Evolutionary conservation across 768 basidiomycete genomes (phyloP).

Genomic region (Dentipellis fragilis): DNA sequence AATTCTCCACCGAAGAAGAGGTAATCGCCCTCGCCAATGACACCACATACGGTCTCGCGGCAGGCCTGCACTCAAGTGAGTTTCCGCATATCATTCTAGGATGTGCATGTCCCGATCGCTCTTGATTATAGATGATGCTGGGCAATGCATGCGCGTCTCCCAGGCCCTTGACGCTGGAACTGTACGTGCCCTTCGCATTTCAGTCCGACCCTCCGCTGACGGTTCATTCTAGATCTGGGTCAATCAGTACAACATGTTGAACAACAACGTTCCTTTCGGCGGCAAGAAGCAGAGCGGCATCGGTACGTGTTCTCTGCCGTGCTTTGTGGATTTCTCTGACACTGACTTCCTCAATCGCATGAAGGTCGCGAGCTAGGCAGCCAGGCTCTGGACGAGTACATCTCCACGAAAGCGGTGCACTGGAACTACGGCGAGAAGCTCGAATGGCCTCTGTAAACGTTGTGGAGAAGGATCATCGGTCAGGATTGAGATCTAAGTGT

Average conservation of each 20-base stretch:
- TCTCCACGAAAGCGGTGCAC: slow-evolving; percentile 71
- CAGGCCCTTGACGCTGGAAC: slow-evolving; percentile 83
- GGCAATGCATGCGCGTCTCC: slow-evolving; percentile 84
- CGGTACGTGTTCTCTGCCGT: slow-evolving; percentile 30
- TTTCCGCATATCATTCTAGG: slow-evolving; percentile 4
- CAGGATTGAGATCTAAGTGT: neutral
- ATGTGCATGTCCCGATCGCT: neutral
- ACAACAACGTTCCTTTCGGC: slow-evolving; percentile 90
- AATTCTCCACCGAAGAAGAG: slow-evolving; percentile 82
- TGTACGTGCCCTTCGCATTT: too few relatives aligned
- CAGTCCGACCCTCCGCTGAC: slow-evolving; percentile 2
- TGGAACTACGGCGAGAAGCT: slow-evolving; percentile 82
- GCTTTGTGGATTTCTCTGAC: slow-evolving; percentile 2
- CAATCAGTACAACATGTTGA: slow-evolving; percentile 78
- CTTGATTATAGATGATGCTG: slow-evolving; percentile 51
- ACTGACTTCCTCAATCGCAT: slow-evolving; percentile 1
- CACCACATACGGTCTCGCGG: slow-evolving; percentile 85
- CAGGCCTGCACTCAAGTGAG: slow-evolving; percentile 82
- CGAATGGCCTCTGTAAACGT: slow-evolving; percentile 60
- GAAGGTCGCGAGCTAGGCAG: slow-evolving; percentile 81
- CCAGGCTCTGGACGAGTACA: slow-evolving; percentile 79
- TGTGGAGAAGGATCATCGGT: too few relatives aligned
- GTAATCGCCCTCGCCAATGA: slow-evolving; percentile 79
- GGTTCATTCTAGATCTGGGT: slow-evolving; percentile 62
- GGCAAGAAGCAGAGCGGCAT: slow-evolving; percentile 91